These are phyloP conservation scores for Sphaerobolus stellatus DNA, from an alignment of 1,284 basidiomycete species.

Conservation along the genomic window DNA sequence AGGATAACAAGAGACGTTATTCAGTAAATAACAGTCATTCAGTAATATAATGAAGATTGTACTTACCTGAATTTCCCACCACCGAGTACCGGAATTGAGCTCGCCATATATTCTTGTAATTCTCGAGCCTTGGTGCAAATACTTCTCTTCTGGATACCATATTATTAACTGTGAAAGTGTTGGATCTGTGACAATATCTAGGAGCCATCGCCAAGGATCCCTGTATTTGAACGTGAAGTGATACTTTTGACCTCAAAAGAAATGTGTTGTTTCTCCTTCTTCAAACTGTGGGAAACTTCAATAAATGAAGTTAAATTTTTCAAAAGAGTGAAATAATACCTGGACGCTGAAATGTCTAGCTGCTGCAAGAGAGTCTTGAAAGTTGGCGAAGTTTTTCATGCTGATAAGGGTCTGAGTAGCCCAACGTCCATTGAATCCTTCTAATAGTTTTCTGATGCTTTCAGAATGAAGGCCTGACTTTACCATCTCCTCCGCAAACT, in stretches of 20 bases:
- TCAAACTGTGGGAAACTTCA: conserved; percentile 18
- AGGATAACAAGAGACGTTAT: no score
- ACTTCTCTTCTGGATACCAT: conserved; percentile 26
- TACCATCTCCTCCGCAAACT: conserved; percentile 25
- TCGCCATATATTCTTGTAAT: conserved; percentile 27
- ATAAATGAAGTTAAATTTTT: background rate
- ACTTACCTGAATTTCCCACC: conserved; percentile 28
- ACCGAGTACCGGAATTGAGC: conserved; percentile 25
- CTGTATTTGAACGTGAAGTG: conserved; percentile 26
- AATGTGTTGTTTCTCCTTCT: conserved; percentile 13
- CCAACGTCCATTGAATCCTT: conserved; percentile 9
- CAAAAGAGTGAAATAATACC: conserved; percentile 16
- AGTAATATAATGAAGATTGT: background rate
- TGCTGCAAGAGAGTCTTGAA: conserved; percentile 17
- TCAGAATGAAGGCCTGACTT: conserved; percentile 15
- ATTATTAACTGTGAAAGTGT: conserved; percentile 20
- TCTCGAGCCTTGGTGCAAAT: conserved; percentile 16
- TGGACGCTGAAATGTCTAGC: conserved; percentile 20
- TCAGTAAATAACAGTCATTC: background rate
- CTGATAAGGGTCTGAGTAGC: conserved; percentile 17
- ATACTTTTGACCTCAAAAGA: conserved; percentile 15
- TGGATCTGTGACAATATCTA: conserved; percentile 21
- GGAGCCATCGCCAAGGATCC: conserved; percentile 28
- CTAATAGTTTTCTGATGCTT: conserved; percentile 20
- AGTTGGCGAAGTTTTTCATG: conserved; percentile 18